Evolutionary conservation across 495 filamentous ascomycete species (phyloP).

Genomic region (Cercophora sp.): DNA sequence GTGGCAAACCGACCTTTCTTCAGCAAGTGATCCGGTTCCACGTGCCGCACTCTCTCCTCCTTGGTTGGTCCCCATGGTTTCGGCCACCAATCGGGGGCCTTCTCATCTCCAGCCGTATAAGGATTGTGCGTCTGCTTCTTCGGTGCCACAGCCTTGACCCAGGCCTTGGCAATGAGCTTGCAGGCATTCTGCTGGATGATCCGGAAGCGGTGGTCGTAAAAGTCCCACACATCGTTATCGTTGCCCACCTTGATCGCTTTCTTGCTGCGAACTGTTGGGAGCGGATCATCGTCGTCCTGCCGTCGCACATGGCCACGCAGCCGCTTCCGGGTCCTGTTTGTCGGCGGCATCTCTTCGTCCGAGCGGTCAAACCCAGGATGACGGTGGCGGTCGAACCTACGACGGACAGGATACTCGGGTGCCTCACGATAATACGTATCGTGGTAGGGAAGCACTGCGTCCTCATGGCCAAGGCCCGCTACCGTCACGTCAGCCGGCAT

Average conservation of each 20-base stretch:
- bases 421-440: conserved; percentile 11
- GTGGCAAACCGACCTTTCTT: conserved; percentile 57
- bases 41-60: conserved; percentile 53
- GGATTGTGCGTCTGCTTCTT: conserved; percentile 83
- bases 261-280: conserved; percentile 19
- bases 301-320: conserved; percentile 26
- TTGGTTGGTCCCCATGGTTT: conserved; percentile 42
- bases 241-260: conserved; percentile 54
- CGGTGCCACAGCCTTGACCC: conserved; percentile 78
- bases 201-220: conserved; percentile 62
- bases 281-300: conserved; percentile 26
- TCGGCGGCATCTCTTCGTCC: conserved; percentile 7
- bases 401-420: conserved; percentile 9
- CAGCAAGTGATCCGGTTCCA: conserved; percentile 79
- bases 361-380: conserved; percentile 4
- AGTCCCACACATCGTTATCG: conserved; percentile 52
- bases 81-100: conserved; percentile 82
- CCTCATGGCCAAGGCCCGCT: neutral
- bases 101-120: conserved; percentile 66
- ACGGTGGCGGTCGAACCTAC: conserved; percentile 13
- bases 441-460: conserved; percentile 11
- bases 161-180: conserved; percentile 71
- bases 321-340: conserved; percentile 32
- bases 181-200: conserved; percentile 70
- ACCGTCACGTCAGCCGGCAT: neutral